Evolutionary conservation across 768 basidiomycete genomes (phyloP), one percentile per base, ranked within the genome.

Genomic region (Cystoderma amianthinum): DNA sequence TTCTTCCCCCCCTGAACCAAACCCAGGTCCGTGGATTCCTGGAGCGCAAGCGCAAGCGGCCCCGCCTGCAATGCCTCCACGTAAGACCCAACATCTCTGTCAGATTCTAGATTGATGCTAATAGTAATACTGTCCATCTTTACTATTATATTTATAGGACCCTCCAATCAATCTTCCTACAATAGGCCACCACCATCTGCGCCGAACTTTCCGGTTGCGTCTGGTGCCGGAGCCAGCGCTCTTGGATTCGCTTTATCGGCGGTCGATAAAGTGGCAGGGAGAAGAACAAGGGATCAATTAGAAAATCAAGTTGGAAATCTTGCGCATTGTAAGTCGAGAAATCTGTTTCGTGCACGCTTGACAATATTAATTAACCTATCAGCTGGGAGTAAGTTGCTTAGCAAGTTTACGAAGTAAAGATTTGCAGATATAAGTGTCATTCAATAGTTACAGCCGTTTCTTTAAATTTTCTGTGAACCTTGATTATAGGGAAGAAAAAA

Each of bases 231-330:
- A 32, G 47, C 58, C 19, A 54, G 54, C 38, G 57, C 72, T 6
- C 46, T 71, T 22, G 67, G 60, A 20, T 61, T 60, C 48, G 78
- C 78, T 32, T 49, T 69, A 48, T 67, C 56, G 45, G 65, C 69
- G n/a, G 65, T 83, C 15, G 79, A 80, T 53, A 73, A 66, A 44
- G 57, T 80, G 21, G 75, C 76, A 13, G 78, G 80, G 3, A 65
- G 62, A 48, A 69, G 68, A 41, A 70, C 68, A 32, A 58, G 72
- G 30, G 55, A 58, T 23, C 76, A 74, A 49, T 44, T 82, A 32
- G 76, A 79, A 47, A 65, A 59, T 33, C 58, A 52, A 39, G 61
- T 78, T 11, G 68, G 62, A 43, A 62, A 47, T 44, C 48, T 81
- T 33, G 67, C 76, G 18, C 69, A 76, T 35, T 68, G 80, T 82